Percentiles rank a stretch among this genome's conserved stretches.
These are phyloP conservation scores for Paramyrothecium roridum DNA, from an alignment of 2,329 filamentous ascomycete species.

Conservation along the genomic window DNA sequence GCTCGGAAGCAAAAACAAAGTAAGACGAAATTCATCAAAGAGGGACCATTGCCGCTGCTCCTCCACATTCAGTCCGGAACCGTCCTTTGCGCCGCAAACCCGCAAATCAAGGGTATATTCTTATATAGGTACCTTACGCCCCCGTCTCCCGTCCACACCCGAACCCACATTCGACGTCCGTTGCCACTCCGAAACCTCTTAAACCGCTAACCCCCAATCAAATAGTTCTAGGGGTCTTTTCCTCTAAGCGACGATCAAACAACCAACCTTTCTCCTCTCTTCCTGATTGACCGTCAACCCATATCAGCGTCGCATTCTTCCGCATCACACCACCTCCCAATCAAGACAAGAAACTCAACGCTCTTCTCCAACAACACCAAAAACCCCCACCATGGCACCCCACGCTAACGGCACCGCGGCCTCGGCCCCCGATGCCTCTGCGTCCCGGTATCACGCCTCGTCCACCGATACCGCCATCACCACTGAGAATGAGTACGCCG, in stretches of 20 bases:
- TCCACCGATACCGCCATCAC: conserved; percentile 79
- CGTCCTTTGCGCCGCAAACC: no score
- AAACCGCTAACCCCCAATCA: no score
- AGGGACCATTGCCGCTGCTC: no score
- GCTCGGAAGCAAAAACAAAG: no score
- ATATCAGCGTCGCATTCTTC: neutral
- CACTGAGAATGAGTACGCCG: conserved; percentile 78
- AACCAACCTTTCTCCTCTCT: neutral
- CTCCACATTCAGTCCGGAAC: no score
- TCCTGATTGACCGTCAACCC: neutral
- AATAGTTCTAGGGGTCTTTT: neutral
- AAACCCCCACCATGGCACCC: conserved; percentile 48
- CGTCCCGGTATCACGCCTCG: conserved; percentile 64
- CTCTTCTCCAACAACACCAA: no score
- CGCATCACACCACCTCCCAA: conserved; percentile 14
- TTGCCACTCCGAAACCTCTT: no score
- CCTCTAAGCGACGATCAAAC: neutral
- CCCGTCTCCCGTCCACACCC: no score
- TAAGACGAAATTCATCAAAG: no score
- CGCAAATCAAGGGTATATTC: no score
- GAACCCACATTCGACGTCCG: no score
- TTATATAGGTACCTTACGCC: no score
- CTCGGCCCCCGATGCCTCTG: conserved; percentile 21
- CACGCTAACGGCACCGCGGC: conserved; percentile 45
- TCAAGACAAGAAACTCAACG: conserved; percentile 1